Evolutionary conservation across 2,329 filamentous ascomycete genomes (phyloP).

Genomic region (Mollisia scopiformis): DNA sequence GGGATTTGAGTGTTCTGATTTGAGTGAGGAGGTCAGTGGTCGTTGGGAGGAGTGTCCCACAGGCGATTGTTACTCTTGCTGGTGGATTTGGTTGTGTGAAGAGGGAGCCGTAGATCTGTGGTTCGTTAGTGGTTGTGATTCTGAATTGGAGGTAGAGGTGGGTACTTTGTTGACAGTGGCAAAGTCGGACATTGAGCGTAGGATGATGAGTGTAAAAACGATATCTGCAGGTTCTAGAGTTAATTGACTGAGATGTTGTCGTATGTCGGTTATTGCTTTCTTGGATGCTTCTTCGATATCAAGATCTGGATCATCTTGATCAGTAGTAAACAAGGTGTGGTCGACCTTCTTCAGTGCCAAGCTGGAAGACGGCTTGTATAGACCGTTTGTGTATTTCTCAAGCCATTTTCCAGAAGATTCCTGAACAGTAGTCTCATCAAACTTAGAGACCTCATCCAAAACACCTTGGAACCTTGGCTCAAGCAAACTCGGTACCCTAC

Average conservation of each 20-base stretch:
- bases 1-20: neutral
- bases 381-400: neutral
- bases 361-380: neutral
- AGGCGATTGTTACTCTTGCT: constrained; percentile 80
- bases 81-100: constrained; percentile 83
- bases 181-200: constrained; percentile 83
- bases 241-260: constrained; percentile 40
- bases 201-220: constrained; percentile 65
- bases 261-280: constrained; percentile 51
- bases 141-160: neutral
- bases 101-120: constrained; percentile 68
- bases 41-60: constrained; percentile 66
- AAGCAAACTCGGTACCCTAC: constrained; percentile 66
- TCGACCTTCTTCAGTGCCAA: neutral
- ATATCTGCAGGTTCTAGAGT: constrained; percentile 47
- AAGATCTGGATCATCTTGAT: constrained; percentile 23
- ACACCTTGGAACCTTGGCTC: constrained; percentile 59
- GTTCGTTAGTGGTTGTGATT: neutral
- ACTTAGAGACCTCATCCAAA: constrained; percentile 15
- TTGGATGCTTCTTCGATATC: constrained; percentile 47
- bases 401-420: neutral
- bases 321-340: constrained; percentile 25
- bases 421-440: neutral
- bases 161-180: constrained; percentile 63
- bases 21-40: constrained; percentile 56